These are phyloP conservation scores for Collybia sp. DNA, from an alignment of 768 basidiomycete species.

Conservation along the genomic window DNA sequence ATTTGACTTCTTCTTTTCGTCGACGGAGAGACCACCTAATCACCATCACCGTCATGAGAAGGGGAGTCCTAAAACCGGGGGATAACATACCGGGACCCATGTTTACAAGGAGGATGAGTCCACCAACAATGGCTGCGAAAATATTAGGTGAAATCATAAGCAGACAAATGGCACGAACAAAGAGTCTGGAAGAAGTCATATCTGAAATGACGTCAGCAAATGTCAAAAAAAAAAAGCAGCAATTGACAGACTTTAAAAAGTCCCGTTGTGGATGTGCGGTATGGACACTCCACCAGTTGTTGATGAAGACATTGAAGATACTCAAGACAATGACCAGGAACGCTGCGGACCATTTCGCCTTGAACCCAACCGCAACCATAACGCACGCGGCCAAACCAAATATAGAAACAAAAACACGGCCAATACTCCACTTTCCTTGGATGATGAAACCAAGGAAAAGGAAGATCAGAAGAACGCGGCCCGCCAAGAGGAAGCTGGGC, in stretches of 20 bases:
- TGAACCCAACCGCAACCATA: constrained; percentile 98
- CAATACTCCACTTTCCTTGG: constrained; percentile 87
- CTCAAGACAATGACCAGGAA: constrained; percentile 92
- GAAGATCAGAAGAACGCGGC: constrained; percentile 97
- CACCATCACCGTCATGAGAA: constrained; percentile 9
- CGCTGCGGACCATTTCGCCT: constrained; percentile 96
- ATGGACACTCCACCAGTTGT: constrained; percentile 98
- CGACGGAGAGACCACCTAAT: constrained; percentile 88
- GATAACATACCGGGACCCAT: constrained; percentile 81
- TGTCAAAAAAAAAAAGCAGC: neutral
- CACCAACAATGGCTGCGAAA: constrained; percentile 81
- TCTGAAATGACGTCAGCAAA: constrained; percentile 36
- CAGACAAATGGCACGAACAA: constrained; percentile 34
- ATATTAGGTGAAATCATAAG: constrained; percentile 5
- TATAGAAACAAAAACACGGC: constrained; percentile 82
- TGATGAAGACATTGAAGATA: constrained; percentile 95
- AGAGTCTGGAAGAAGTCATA: constrained; percentile 99
- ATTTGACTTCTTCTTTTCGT: constrained; percentile 98
- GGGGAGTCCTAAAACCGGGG: neutral
- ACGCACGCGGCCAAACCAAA: constrained; percentile 87
- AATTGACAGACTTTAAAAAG: constrained; percentile 82
- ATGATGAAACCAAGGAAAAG: constrained; percentile 97
- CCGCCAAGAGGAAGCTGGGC: constrained; percentile 89
- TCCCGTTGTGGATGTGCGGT: constrained; percentile 92
- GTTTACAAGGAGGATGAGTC: constrained; percentile 94